Evolutionary conservation across 495 filamentous ascomycete genomes (phyloP).

Genomic region (Darksidea phi): DNA sequence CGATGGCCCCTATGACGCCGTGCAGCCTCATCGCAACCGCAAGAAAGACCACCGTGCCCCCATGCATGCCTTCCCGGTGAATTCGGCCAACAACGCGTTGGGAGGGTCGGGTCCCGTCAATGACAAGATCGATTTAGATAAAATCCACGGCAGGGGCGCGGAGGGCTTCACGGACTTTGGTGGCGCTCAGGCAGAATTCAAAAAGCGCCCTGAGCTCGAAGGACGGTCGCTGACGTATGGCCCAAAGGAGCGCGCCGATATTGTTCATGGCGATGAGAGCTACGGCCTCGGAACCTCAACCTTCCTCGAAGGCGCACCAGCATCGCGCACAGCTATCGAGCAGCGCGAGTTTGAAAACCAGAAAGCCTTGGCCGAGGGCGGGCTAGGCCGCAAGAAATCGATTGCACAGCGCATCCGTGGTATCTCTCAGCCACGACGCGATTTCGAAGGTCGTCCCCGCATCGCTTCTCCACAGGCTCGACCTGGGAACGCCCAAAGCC

Average conservation of each 20-base stretch:
- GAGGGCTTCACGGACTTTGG: conserved; percentile 81
- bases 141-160: conserved; percentile 76
- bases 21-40: conserved; percentile 92
- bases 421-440: conserved; percentile 43
- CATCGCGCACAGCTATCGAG: conserved; percentile 78
- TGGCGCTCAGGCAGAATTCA: conserved; percentile 43
- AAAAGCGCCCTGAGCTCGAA: conserved; percentile 42
- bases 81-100: conserved; percentile 85
- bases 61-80: conserved; percentile 94
- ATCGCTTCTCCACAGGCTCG: conserved; percentile 40
- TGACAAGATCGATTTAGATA: conserved; percentile 74
- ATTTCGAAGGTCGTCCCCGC: conserved; percentile 23
- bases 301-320: conserved; percentile 92
- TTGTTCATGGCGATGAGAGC: conserved; percentile 79
- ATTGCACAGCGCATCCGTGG: conserved; percentile 64
- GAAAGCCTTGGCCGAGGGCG: conserved; percentile 46
- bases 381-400: conserved; percentile 86
- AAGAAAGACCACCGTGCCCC: conserved; percentile 79
- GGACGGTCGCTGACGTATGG: conserved; percentile 53
- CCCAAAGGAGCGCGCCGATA: conserved; percentile 58
- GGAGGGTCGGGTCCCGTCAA: conserved; percentile 86
- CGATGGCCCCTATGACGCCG: conserved; percentile 97
- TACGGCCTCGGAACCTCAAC: conserved; percentile 90
- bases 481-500: conserved; percentile 26
- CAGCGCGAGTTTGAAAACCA: conserved; percentile 67